A percentile compares a stretch with the other conserved stretches of the same genome.
These are phyloP conservation scores for Selaginella moellendorffii DNA, from an alignment of 75 land plant genomes.

Conservation along the genomic window DNA sequence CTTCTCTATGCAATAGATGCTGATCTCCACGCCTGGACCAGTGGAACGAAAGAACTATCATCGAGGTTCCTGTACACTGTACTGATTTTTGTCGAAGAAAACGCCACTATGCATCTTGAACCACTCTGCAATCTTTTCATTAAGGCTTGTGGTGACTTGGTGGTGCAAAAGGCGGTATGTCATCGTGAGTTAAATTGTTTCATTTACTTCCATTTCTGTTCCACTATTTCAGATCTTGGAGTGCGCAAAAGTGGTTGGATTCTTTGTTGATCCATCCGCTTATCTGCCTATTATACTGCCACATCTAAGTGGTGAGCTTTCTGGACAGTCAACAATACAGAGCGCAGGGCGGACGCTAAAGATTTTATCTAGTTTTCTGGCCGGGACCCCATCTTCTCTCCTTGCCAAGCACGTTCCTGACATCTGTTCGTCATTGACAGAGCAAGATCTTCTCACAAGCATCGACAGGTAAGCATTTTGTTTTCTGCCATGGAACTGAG, in stretches of 20 bases:
- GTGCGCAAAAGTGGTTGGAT: conserved; percentile 24
- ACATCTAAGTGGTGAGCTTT: conserved; percentile 16
- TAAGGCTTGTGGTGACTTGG: conserved; percentile 15
- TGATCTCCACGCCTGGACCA: conserved; percentile 32
- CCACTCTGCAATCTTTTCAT: conserved; percentile 14
- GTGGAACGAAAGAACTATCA: conserved; percentile 20
- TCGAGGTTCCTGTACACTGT: conserved; percentile 20
- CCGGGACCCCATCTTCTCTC: conserved; percentile 12
- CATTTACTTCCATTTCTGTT: neutral
- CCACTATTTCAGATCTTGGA: conserved; percentile 14
- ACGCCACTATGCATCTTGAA: conserved; percentile 32
- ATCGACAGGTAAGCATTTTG: conserved; percentile 17
- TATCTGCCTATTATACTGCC: conserved; percentile 25
- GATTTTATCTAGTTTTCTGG: conserved; percentile 17
- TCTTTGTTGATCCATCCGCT: conserved; percentile 27
- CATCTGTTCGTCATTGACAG: conserved; percentile 26
- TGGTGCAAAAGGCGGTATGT: conserved; percentile 16
- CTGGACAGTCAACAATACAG: conserved; percentile 21
- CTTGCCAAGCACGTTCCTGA: conserved; percentile 24
- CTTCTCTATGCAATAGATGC: conserved; percentile 20
- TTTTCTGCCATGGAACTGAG: neutral
- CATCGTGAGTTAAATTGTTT: neutral
- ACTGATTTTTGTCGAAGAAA: conserved; percentile 21
- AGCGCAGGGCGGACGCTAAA: conserved; percentile 17
- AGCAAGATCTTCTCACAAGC: conserved; percentile 25